Evolutionary conservation across 352 stramenopile genomes (phyloP), one percentile per base, ranked within the genome.

Genomic region (Pythium volutum): DNA sequence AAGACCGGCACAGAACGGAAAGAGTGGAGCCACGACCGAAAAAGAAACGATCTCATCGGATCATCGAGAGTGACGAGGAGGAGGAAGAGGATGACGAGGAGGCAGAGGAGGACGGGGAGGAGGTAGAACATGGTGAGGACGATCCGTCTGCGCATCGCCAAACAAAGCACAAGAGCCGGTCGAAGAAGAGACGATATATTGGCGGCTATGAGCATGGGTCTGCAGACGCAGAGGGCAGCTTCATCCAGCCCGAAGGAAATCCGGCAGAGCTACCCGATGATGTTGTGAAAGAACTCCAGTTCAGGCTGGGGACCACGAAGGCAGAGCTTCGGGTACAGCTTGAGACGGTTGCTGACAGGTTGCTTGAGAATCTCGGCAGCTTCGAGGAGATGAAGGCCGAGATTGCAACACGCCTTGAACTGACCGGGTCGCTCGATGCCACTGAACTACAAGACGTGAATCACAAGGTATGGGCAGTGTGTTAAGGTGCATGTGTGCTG

Each of bases 231-330:
- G 86, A 95, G 49, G 74, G 76, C 4, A 72, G 27, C 10, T 93
- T 96, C 53, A 94, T 96, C 65, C 84, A 96, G 52, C 87, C 87
- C 1, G 87, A 96, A 68, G 85, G 88, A 29, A 81, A 94, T 33
- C 70, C 85, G 20, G 67, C 72, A 26, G 77, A 84, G 16, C 70
- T 96, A 41, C 87, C 87, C 0, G 75, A 94, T 0, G 87, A 96
- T 63, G 80, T 96, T 2, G 67, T 75, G 9, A 63, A 81, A 54
- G 74, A 87, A 55, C 84, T 79, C 23, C 62, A 77, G 9, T 75
- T 94, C 39, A 73, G 69, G 29, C 38, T 87, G 10, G 77, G 67
- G 4, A 82, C 78, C 45, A 69, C 74, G 0, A 74, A 76, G 27
- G 63, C 57, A 0, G 74, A 80, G 23, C 57, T 87, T 10, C 49